Conservation (phyloP, 768 basidiomycete genomes). For the Podaxis mareebaensis region DNA sequence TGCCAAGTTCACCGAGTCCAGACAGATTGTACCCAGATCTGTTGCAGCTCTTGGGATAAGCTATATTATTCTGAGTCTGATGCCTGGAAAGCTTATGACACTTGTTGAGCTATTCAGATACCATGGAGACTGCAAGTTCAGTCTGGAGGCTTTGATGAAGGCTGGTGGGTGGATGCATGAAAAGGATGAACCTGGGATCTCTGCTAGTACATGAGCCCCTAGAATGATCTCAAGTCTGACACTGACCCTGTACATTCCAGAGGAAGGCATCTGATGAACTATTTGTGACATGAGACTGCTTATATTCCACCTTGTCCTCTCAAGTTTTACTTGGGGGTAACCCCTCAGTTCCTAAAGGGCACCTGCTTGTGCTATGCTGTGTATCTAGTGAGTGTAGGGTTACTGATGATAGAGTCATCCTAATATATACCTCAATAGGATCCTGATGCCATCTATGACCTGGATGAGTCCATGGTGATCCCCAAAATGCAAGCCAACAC, state of each 20-base stretch:
- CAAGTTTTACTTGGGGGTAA: constrained; percentile 57
- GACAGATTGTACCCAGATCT: no score
- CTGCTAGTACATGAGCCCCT: constrained; percentile 39
- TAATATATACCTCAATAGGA: constrained; percentile 38
- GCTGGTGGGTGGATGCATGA: constrained; percentile 67
- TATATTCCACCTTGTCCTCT: constrained; percentile 89
- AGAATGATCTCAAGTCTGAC: constrained; percentile 1
- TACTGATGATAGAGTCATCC: background rate
- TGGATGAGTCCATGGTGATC: constrained; percentile 32
- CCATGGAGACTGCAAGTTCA: constrained; percentile 76
- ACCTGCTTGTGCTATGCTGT: constrained; percentile 83
- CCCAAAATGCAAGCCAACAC: constrained; percentile 47
- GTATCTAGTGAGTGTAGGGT: constrained; percentile 67
- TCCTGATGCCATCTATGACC: constrained; percentile 56
- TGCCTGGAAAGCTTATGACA: constrained; percentile 79
- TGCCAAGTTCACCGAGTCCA: no score
- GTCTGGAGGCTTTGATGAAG: constrained; percentile 54
- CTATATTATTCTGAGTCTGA: constrained; percentile 78
- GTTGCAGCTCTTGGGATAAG: constrained; percentile 60
- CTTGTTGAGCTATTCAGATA: constrained; percentile 91
- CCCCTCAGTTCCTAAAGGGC: constrained; percentile 74
- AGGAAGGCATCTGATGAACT: constrained; percentile 79
- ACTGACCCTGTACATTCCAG: constrained; percentile 25
- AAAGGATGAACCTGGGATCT: constrained; percentile 44
- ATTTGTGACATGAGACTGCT: constrained; percentile 87